Percentiles rank a stretch among this genome's conserved stretches.
Evolutionary conservation across 2,329 filamentous ascomycete species (phyloP).

Genomic region (Fusarium foetens): DNA sequence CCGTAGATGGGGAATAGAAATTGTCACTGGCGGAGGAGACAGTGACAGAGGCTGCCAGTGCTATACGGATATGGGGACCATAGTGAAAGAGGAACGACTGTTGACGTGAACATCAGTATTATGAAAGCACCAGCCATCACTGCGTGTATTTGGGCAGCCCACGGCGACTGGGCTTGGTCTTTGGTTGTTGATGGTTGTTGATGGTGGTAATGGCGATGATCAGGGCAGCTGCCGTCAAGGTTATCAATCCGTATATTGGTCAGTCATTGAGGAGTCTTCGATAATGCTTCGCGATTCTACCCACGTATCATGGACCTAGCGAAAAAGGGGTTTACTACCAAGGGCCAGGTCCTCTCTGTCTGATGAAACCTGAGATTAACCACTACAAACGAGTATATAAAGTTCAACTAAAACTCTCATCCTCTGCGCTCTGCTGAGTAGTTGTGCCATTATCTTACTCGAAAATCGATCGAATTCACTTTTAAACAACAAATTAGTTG

Average conservation of each 20-base stretch:
- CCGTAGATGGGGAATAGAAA: too few relatives aligned
- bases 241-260: fast-evolving
- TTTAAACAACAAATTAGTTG: neutral
- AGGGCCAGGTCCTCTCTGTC: fast-evolving
- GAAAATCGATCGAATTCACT: fast-evolving
- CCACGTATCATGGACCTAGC: fast-evolving
- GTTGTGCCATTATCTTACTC: fast-evolving
- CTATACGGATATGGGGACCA: too few relatives aligned
- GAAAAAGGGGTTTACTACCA: fast-evolving
- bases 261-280: neutral
- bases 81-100: neutral
- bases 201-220: neutral
- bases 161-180: neutral
- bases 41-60: fast-evolving
- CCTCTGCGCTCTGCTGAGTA: fast-evolving
- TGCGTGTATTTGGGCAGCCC: neutral
- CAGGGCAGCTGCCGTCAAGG: neutral
- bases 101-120: neutral
- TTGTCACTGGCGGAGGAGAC: neutral
- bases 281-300: neutral
- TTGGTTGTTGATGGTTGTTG: neutral
- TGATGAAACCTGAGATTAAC: fast-evolving
- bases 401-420: fast-evolving
- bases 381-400: neutral
- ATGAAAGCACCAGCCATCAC: neutral